These are phyloP conservation scores for Solanum hybrid DNA, from an alignment of 305 asterid genomes.

Conservation along the genomic window DNA sequence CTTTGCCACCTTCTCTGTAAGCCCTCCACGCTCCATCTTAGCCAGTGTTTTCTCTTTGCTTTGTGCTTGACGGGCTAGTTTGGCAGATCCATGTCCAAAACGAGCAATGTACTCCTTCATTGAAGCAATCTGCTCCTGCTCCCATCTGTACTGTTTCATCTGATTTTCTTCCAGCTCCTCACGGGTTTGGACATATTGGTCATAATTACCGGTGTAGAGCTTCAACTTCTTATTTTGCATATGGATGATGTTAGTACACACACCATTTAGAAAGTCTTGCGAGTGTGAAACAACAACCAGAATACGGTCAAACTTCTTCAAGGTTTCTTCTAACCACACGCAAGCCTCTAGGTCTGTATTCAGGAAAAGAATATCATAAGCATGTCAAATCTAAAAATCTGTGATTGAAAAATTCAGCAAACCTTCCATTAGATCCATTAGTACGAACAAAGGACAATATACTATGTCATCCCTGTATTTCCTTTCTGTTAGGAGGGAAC, in stretches of 20 bases:
- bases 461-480: neutral
- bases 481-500: neutral
- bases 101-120: conserved; percentile 99
- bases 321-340: conserved; percentile 90
- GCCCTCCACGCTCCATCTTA: conserved; percentile 99
- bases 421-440: neutral
- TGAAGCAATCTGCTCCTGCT: conserved; percentile 88
- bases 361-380: neutral
- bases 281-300: conserved; percentile 97
- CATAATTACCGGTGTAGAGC: conserved; percentile 78
- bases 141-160: conserved; percentile 98
- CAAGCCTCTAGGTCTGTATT: conserved; percentile 89
- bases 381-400: neutral
- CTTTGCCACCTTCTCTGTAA: conserved; percentile 69
- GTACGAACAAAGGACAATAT: neutral
- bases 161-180: conserved; percentile 94
- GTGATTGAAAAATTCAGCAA: neutral
- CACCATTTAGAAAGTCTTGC: conserved; percentile 96
- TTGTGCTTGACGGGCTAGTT: conserved; percentile 99
- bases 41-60: conserved; percentile 96
- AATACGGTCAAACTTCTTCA: conserved; percentile 80
- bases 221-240: conserved; percentile 86
- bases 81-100: conserved; percentile 96
- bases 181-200: conserved; percentile 92
- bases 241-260: conserved; percentile 94